Percentiles rank a stretch among this genome's conserved stretches.
These are phyloP conservation scores for Kodamaea neixiangensis DNA, from an alignment of 805 yeast species.

Conservation along the genomic window DNA sequence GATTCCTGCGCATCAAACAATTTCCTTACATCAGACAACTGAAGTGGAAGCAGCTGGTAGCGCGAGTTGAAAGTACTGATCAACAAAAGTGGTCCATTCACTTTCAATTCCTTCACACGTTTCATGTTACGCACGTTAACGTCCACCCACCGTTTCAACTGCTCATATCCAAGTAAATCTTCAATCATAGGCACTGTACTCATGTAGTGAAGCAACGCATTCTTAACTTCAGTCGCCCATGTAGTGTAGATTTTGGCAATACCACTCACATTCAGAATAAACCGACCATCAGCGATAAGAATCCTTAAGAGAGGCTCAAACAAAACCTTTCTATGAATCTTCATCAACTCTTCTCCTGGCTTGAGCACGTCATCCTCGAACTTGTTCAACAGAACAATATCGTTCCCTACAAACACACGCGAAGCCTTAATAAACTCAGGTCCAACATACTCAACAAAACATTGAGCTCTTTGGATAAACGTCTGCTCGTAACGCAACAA, in stretches of 20 bases:
- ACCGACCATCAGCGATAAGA: constrained; percentile 64
- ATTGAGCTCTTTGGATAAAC: constrained; percentile 64
- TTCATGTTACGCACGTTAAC: constrained; percentile 52
- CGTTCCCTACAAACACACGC: constrained; percentile 20
- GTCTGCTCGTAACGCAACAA: constrained; percentile 69
- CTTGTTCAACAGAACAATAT: constrained; percentile 35
- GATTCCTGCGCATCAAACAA: constrained; percentile 42
- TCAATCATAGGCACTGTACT: constrained; percentile 60
- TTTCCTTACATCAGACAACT: constrained; percentile 59
- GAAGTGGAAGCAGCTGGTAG: constrained; percentile 57
- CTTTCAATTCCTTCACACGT: constrained; percentile 47
- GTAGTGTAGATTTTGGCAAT: constrained; percentile 62
- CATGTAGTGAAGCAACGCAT: constrained; percentile 59
- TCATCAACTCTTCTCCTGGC: constrained; percentile 56
- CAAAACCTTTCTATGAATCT: constrained; percentile 53
- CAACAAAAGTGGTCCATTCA: constrained; percentile 41
- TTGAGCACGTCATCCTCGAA: constrained; percentile 61
- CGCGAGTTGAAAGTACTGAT: constrained; percentile 46
- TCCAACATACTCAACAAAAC: constrained; percentile 53
- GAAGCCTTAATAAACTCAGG: constrained; percentile 41
- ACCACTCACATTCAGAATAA: constrained; percentile 48
- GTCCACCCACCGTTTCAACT: constrained; percentile 59
- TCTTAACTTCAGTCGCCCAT: constrained; percentile 63
- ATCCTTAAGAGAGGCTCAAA: constrained; percentile 60
- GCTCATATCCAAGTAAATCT: constrained; percentile 52